Conservation (phyloP, 2,329 filamentous ascomycete species). For the Ceratocystis alfenasii region DNA sequence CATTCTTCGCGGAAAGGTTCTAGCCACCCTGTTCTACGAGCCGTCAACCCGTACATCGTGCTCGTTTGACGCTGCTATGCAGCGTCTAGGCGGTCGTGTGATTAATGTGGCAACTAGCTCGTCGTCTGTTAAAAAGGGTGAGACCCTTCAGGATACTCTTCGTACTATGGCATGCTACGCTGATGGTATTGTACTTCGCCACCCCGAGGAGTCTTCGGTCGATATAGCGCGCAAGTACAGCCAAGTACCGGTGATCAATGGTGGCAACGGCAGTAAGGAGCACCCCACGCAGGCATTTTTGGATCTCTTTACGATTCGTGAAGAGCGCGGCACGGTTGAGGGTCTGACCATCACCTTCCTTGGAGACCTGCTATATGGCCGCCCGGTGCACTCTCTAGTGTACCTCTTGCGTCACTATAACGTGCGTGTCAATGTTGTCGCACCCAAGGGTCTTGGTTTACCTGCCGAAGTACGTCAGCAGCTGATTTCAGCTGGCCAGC, state of each 20-base stretch:
- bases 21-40: slow-evolving; percentile 94
- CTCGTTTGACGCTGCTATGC: slow-evolving; percentile 97
- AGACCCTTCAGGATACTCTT: slow-evolving; percentile 84
- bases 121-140: slow-evolving; percentile 88
- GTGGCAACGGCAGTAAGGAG: slow-evolving; percentile 88
- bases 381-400: slow-evolving; percentile 88
- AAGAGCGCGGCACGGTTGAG: slow-evolving; percentile 90
- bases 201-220: slow-evolving; percentile 71
- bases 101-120: slow-evolving; percentile 69
- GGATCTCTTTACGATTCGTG: slow-evolving; percentile 95
- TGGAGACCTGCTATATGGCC: slow-evolving; percentile 84
- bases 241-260: slow-evolving; percentile 88
- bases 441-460: slow-evolving; percentile 65
- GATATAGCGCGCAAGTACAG: slow-evolving; percentile 77
- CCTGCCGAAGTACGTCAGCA: slow-evolving; percentile 62
- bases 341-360: slow-evolving; percentile 93
- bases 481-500: slow-evolving; percentile 61
- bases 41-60: slow-evolving; percentile 90
- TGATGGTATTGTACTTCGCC: slow-evolving; percentile 90
- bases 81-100: slow-evolving; percentile 82
- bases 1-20: slow-evolving; percentile 70
- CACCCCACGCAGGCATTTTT: slow-evolving; percentile 97
- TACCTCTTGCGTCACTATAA: slow-evolving; percentile 94
- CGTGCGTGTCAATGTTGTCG: slow-evolving; percentile 82
- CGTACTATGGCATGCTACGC: slow-evolving; percentile 88